Percentiles rank a stretch among this genome's conserved stretches.
phyloP scores from a whole-genome alignment of 192 early-diverging fungal species.

The Radiomyces spectabilis region DNA sequence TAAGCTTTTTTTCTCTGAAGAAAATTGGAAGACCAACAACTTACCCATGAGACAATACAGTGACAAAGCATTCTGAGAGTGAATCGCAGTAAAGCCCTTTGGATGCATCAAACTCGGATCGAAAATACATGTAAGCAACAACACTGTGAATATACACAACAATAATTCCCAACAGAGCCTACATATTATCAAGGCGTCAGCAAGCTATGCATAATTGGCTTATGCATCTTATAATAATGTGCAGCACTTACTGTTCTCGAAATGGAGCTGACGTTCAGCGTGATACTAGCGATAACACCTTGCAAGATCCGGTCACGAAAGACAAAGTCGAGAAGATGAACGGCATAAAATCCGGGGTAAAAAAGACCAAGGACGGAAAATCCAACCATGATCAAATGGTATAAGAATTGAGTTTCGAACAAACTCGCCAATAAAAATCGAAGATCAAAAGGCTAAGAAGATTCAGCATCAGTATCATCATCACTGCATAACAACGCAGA shows the following conservation, averaged over 20 bases:
- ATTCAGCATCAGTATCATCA: neutral
- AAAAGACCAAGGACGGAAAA: slow-evolving; percentile 4
- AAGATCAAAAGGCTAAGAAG: neutral
- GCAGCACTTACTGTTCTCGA: slow-evolving; percentile 9
- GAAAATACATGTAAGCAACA: slow-evolving; percentile 13
- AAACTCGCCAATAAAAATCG: neutral
- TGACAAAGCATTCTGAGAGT: slow-evolving; percentile 13
- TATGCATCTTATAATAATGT: no score
- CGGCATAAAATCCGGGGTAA: slow-evolving; percentile 11
- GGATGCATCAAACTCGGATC: slow-evolving; percentile 7
- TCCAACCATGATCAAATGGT: slow-evolving; percentile 11
- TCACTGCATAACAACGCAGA: neutral
- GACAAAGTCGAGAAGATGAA: slow-evolving; percentile 16
- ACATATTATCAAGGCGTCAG: no score
- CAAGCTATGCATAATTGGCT: no score
- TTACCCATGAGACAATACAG: slow-evolving; percentile 18
- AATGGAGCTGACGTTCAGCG: slow-evolving; percentile 13
- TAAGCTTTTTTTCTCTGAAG: no score
- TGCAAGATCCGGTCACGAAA: slow-evolving; percentile 14
- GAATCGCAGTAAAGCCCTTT: slow-evolving; percentile 16
- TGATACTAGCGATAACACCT: slow-evolving; percentile 20
- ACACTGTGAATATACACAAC: slow-evolving; percentile 19
- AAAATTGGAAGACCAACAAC: neutral
- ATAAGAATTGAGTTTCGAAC: slow-evolving; percentile 5
- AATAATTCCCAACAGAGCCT: slow-evolving; percentile 13